Conservation (phyloP, 805 yeast species). For the Wickerhamiella musiphila region DNA sequence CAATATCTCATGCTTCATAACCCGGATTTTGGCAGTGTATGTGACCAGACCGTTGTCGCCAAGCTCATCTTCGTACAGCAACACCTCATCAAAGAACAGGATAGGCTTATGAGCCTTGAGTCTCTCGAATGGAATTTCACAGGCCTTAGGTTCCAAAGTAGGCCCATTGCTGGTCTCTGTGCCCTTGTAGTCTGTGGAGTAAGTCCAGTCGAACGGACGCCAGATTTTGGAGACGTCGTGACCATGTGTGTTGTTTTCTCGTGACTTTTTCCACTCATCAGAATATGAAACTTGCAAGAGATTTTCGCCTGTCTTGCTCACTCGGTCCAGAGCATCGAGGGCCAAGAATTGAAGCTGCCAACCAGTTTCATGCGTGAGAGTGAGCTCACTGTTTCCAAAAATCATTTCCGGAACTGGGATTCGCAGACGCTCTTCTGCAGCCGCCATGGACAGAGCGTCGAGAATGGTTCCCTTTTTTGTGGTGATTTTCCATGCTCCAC, state of each 20-base stretch:
- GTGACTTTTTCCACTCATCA: slow-evolving; percentile 48
- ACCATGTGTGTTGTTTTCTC: slow-evolving; percentile 21
- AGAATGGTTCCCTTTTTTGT: slow-evolving; percentile 64
- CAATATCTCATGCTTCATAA: slow-evolving; percentile 67
- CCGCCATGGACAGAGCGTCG: slow-evolving; percentile 55
- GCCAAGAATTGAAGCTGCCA: slow-evolving; percentile 53
- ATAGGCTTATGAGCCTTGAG: slow-evolving; percentile 68
- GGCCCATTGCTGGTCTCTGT: slow-evolving; percentile 5
- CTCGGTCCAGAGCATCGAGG: slow-evolving; percentile 51
- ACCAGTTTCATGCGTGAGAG: slow-evolving; percentile 28
- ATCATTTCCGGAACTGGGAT: slow-evolving; percentile 96
- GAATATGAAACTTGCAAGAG: slow-evolving; percentile 68
- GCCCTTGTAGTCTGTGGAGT: slow-evolving; percentile 67
- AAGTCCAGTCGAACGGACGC: slow-evolving; percentile 94
- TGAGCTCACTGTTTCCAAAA: slow-evolving; percentile 66
- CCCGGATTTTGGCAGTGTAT: slow-evolving; percentile 63
- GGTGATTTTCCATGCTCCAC: slow-evolving; percentile 44
- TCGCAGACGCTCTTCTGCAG: slow-evolving; percentile 38
- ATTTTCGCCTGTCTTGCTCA: slow-evolving; percentile 34
- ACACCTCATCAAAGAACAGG: slow-evolving; percentile 72
- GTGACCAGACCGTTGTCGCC: slow-evolving; percentile 91
- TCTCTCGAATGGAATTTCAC: slow-evolving; percentile 48
- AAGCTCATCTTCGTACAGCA: slow-evolving; percentile 82
- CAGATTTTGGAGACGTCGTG: slow-evolving; percentile 40
- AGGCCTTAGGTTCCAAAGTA: slow-evolving; percentile 21